Base-by-base conservation (phyloP, 257 asterid genomes). In the Nicotiana paniculata region DNA sequence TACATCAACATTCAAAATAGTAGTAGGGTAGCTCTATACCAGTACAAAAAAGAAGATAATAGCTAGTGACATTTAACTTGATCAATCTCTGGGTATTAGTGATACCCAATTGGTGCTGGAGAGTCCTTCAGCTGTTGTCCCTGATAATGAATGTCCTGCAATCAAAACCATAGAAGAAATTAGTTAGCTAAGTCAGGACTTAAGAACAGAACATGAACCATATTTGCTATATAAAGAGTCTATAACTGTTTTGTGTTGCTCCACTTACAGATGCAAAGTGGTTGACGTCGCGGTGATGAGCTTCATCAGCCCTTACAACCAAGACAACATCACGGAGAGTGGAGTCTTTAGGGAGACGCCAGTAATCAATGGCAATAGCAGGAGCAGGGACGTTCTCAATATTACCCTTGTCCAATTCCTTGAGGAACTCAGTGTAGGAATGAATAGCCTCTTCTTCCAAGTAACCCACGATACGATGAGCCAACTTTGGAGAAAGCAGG, bases 261-360 rank as follows among this genome's bases (percentile, higher is more conserved):
- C 48, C 48, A 43, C 80, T 28, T 90, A 92, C 98, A 68, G 98
- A 93, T 74, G 98, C 99, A 84, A 87, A 93, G 87, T 95, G 98
- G 79, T 95, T 95, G 80, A 95, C 97, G 82, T 95, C 99, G 0
- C 98, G 97, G 85, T 95, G 99, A 83, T 95, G 98, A 77, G 99
- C 99, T 90, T 95, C 99, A 10, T 95, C 98, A 8, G 95, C 97
- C 77, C 98, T 83, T 1, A 95, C 91, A 59, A 91, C 92, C 84
- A 88, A 55, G 46, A 95, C 94, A 33, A 95, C 97, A 85, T 95
- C 99, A 2, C 96, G 94, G 28, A 95, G 91, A 17, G 98, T 93
- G 0, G 98, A 84, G 61, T 88, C 72, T 0, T 87, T 85, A 0
- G 94, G 91, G 83, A 95, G 74, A 4, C 93, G 88, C 99, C 99